A percentile compares a stretch with the other conserved stretches of the same genome.
phyloP scores from a whole-genome alignment of 140 eudicot species.

The Anethum foeniculum region DNA sequence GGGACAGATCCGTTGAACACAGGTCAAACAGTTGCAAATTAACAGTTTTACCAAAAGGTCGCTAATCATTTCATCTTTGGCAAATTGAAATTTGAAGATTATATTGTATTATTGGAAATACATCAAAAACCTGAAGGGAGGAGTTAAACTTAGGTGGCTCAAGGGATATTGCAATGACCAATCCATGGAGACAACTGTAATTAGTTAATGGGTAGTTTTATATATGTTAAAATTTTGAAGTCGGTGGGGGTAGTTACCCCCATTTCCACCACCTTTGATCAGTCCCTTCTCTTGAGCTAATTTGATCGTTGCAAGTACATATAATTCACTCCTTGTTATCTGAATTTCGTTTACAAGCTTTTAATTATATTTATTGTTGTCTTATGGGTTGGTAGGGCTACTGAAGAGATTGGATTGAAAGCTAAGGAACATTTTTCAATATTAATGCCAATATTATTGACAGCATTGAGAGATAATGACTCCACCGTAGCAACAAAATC shows the following conservation, averaged over 20 bases:
- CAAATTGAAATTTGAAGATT: background rate
- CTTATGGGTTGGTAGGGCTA: conserved; percentile 38
- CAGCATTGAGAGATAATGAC: conserved; percentile 52
- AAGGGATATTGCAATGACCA: too few species aligned
- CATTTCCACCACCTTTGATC: background rate
- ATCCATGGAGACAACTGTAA: too few species aligned
- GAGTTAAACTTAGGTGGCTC: too few species aligned
- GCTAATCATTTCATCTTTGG: background rate
- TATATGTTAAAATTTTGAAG: background rate
- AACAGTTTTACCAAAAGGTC: background rate
- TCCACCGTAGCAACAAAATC: conserved; percentile 64
- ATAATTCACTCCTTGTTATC: background rate
- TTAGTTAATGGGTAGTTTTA: background rate
- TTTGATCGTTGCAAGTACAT: background rate
- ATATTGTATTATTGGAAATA: background rate
- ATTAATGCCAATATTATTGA: conserved; percentile 58
- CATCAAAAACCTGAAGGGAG: background rate
- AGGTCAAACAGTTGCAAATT: background rate
- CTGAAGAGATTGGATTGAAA: conserved; percentile 66
- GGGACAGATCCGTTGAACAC: too few species aligned
- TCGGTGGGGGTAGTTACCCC: background rate
- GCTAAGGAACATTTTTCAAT: conserved; percentile 53
- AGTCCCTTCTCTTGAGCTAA: background rate
- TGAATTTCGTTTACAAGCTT: background rate
- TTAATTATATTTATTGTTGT: background rate